Evolutionary conservation across 2,329 filamentous ascomycete species (phyloP).

Genomic region (Septoria petroselini): DNA sequence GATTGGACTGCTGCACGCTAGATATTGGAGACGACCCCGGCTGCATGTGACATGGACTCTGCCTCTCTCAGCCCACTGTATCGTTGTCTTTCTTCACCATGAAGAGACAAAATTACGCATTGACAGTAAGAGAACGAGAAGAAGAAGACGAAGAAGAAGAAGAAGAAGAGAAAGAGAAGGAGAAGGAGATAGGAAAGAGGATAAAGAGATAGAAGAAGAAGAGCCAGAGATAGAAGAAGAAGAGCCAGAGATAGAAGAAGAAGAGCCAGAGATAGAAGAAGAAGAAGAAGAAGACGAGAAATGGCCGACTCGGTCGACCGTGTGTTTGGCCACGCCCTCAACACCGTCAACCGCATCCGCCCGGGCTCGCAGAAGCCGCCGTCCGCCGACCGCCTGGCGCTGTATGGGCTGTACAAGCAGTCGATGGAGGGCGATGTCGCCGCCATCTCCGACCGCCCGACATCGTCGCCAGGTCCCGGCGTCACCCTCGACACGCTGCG

Average conservation of each 20-base stretch:
- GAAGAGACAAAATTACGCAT: neutral
- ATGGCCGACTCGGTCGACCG: constrained; percentile 59
- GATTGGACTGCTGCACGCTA: neutral
- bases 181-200: too few species aligned
- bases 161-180: constrained; percentile 18
- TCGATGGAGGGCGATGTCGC: constrained; percentile 98
- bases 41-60: constrained; percentile 10
- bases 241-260: too few species aligned
- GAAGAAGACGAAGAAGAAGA: too few species aligned
- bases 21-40: neutral
- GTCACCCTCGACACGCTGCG: constrained; percentile 26
- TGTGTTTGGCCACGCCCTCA: constrained; percentile 97
- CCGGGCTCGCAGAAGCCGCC: constrained; percentile 88
- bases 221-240: too few species aligned
- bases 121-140: neutral
- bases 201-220: too few species aligned
- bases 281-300: neutral
- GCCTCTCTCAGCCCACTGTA: neutral
- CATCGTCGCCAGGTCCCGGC: constrained; percentile 18
- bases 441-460: constrained; percentile 85
- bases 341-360: constrained; percentile 97
- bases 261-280: too few species aligned
- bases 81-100: neutral
- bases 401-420: constrained; percentile 98
- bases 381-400: constrained; percentile 74